Conservation (phyloP, 192 early-diverging fungal species). For the Backusella westeae region DNA sequence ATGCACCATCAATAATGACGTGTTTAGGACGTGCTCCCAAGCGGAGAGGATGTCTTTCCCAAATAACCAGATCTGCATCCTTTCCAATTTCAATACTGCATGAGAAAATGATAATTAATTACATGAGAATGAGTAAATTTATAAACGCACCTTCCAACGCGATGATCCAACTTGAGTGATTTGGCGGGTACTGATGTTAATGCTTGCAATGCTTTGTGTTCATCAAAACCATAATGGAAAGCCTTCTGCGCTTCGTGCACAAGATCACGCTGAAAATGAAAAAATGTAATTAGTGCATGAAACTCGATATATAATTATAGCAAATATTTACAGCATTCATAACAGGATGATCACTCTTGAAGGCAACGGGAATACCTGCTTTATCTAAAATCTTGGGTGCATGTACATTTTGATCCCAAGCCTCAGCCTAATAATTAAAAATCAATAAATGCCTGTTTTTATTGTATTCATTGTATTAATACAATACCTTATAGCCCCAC, state of each 20-base stretch:
- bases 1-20: conserved; percentile 58
- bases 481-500: conserved; percentile 43
- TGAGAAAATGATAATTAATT: neutral
- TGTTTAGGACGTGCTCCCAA: conserved; percentile 59
- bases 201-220: conserved; percentile 43
- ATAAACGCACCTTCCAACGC: conserved; percentile 44
- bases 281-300: neutral
- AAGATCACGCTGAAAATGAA: conserved; percentile 44
- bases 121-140: neutral
- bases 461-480: neutral
- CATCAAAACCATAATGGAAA: conserved; percentile 58
- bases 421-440: conserved; percentile 49
- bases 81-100: conserved; percentile 41
- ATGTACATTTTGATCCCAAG: conserved; percentile 49
- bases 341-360: conserved; percentile 67
- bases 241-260: conserved; percentile 61
- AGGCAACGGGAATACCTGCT: conserved; percentile 61
- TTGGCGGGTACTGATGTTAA: conserved; percentile 58
- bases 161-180: conserved; percentile 46
- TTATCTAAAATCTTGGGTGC: conserved; percentile 50
- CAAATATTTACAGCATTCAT: conserved; percentile 44
- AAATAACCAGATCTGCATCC: conserved; percentile 69
- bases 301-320: neutral
- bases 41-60: conserved; percentile 61
- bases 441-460: neutral